These are phyloP conservation scores for Physcia stellaris DNA, from an alignment of 495 filamentous ascomycete species.

Conservation along the genomic window DNA sequence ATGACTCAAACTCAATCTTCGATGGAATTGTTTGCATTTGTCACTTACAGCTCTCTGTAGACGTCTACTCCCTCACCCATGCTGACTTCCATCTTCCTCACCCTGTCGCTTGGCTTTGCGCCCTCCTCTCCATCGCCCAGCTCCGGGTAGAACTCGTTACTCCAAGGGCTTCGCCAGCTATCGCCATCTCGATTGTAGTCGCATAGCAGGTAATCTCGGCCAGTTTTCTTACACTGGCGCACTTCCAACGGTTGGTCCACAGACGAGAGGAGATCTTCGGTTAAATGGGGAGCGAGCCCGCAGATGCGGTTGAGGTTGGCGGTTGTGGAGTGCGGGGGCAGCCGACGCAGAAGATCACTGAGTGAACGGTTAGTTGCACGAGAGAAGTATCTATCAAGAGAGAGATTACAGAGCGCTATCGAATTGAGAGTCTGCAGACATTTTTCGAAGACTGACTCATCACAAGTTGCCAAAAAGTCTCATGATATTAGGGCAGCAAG, in stretches of 20 bases:
- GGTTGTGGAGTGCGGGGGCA: constrained; percentile 84
- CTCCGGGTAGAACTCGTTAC: constrained; percentile 91
- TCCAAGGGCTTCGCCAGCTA: constrained; percentile 93
- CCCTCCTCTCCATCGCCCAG: constrained; percentile 47
- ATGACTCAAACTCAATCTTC: not conserved
- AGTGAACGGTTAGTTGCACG: constrained; percentile 4
- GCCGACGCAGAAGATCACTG: constrained; percentile 95
- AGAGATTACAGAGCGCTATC: constrained; percentile 47
- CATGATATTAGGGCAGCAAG: no score
- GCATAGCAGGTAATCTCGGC: constrained; percentile 92
- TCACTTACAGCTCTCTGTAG: constrained; percentile 74
- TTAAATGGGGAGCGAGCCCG: constrained; percentile 72
- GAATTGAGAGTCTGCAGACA: constrained; percentile 40
- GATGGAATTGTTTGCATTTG: not conserved
- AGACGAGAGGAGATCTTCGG: constrained; percentile 93
- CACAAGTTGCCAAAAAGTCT: not conserved
- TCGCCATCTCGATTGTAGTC: constrained; percentile 99
- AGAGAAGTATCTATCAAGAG: no score
- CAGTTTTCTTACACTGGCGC: constrained; percentile 71
- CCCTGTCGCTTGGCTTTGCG: constrained; percentile 68
- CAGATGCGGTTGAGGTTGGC: constrained; percentile 76
- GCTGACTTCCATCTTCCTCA: constrained; percentile 82
- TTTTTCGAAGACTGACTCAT: constrained; percentile 12
- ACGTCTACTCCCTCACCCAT: constrained; percentile 96
- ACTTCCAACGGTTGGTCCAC: constrained; percentile 90